These are phyloP conservation scores for Scolecobasidium constrictum DNA, from an alignment of 2,329 filamentous ascomycete species.

Conservation along the genomic window DNA sequence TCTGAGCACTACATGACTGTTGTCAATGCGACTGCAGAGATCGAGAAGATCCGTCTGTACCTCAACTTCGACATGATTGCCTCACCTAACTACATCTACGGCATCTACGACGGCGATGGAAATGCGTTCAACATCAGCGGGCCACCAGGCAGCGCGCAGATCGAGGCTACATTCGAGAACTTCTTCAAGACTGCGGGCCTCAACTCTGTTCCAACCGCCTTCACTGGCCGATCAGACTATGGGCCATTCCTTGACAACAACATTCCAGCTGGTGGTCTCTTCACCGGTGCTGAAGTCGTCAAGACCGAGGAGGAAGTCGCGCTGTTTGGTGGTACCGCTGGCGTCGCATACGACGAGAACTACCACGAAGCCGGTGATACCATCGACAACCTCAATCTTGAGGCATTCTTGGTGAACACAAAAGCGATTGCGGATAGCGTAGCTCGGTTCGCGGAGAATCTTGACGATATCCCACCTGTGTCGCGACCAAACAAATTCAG, in stretches of 20 bases:
- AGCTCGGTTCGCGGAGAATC: slow-evolving; percentile 21
- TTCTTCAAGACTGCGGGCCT: slow-evolving; percentile 19
- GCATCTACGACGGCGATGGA: slow-evolving; percentile 26
- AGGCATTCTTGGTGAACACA: slow-evolving; percentile 27
- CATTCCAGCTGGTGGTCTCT: slow-evolving; percentile 24
- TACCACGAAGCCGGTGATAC: slow-evolving; percentile 27
- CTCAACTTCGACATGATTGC: slow-evolving; percentile 33
- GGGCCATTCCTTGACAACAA: slow-evolving; percentile 24
- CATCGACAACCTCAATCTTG: slow-evolving; percentile 22
- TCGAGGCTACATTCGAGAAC: slow-evolving; percentile 22
- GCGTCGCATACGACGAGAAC: slow-evolving; percentile 25
- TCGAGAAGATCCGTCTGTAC: slow-evolving; percentile 24
- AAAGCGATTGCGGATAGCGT: slow-evolving; percentile 25
- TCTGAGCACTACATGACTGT: slow-evolving; percentile 22
- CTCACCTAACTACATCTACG: slow-evolving; percentile 23
- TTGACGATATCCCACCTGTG: too few species aligned
- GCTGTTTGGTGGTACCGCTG: slow-evolving; percentile 23
- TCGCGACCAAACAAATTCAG: too few species aligned
- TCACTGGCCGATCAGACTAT: slow-evolving; percentile 27
- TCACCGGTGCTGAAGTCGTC: slow-evolving; percentile 25
- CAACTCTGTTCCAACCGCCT: slow-evolving; percentile 20
- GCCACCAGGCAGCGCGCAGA: slow-evolving; percentile 19
- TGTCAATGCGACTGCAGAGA: slow-evolving; percentile 18
- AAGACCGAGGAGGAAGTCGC: slow-evolving; percentile 25
- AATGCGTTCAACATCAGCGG: slow-evolving; percentile 21